Evolutionary conservation across 176 grass and related monocot genomes (phyloP).

Genomic region (Oryza officinalis): DNA sequence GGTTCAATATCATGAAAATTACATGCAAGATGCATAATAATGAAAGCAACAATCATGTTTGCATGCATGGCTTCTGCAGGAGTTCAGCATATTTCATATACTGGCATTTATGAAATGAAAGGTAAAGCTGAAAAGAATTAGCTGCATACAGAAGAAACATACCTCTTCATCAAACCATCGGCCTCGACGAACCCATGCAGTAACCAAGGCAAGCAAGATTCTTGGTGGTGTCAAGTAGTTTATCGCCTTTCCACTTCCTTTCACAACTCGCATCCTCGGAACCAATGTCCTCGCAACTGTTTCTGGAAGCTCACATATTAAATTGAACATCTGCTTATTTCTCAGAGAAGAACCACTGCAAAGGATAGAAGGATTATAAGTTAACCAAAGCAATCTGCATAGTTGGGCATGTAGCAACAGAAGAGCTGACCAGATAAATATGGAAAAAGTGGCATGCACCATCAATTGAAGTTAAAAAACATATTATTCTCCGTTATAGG

Average conservation of each 20-base stretch:
- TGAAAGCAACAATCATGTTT: background rate
- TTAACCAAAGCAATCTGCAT: background rate
- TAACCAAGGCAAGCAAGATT: conserved; percentile 94
- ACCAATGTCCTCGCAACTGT: conserved; percentile 96
- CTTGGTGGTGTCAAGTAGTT: conserved; percentile 97
- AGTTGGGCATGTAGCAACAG: conserved; percentile 1
- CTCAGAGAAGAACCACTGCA: conserved; percentile 90
- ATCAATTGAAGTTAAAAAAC: background rate
- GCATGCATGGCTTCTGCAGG: background rate
- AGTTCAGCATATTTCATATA: background rate
- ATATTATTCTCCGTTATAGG: background rate
- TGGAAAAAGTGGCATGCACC: background rate
- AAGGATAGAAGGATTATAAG: conserved; percentile 34
- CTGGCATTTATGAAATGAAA: background rate
- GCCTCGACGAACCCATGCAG: conserved; percentile 92
- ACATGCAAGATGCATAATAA: background rate
- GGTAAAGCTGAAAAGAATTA: background rate
- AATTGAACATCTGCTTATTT: conserved; percentile 99
- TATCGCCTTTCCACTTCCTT: conserved; percentile 96
- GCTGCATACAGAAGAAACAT: conserved; percentile 18
- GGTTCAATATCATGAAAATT: background rate
- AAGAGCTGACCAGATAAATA: conserved; percentile 8
- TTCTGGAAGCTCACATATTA: conserved; percentile 98
- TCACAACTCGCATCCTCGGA: conserved; percentile 94
- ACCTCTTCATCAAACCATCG: conserved; percentile 99